Percentiles rank a stretch among this genome's conserved stretches.
Conservation (phyloP, 495 filamentous ascomycete species). For the Pyrenopolyporus hunteri region DNA sequence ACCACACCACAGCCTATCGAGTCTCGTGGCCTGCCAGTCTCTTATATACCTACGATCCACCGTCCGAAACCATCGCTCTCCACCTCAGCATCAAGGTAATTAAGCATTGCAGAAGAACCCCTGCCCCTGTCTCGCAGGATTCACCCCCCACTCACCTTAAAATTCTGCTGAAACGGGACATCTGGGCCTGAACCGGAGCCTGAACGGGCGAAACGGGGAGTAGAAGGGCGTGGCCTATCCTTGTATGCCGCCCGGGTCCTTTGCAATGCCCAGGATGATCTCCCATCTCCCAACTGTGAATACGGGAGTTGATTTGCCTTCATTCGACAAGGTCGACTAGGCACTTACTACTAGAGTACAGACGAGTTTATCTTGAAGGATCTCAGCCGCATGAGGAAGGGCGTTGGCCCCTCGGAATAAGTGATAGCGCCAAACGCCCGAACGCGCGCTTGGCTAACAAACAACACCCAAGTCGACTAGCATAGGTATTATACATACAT, state of each 20-base stretch:
- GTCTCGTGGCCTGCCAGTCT: conserved; percentile 13
- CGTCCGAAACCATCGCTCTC: no score
- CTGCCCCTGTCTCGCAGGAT: conserved; percentile 13
- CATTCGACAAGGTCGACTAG: neutral
- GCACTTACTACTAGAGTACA: neutral
- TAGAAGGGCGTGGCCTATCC: conserved; percentile 1
- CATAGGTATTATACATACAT: neutral
- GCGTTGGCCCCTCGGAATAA: neutral
- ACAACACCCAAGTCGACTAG: no score
- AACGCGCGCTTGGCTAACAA: no score
- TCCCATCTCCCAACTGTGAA: neutral
- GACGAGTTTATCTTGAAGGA: conserved; percentile 15
- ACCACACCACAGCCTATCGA: conserved; percentile 17
- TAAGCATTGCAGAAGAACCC: conserved; percentile 11
- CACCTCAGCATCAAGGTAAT: no score
- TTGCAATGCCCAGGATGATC: conserved; percentile 17
- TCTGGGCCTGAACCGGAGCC: conserved; percentile 2
- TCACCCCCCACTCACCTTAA: conserved; percentile 27
- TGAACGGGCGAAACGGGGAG: conserved; percentile 21
- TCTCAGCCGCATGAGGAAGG: conserved; percentile 30
- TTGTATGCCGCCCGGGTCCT: conserved; percentile 23
- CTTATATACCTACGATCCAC: neutral
- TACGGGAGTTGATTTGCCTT: conserved; percentile 10
- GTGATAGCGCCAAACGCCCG: neutral
- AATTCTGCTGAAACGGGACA: conserved; percentile 19